Evolutionary conservation across 345 rosid species (phyloP), one percentile per base, ranked within the genome.

Genomic region (Triadica sebifera): DNA sequence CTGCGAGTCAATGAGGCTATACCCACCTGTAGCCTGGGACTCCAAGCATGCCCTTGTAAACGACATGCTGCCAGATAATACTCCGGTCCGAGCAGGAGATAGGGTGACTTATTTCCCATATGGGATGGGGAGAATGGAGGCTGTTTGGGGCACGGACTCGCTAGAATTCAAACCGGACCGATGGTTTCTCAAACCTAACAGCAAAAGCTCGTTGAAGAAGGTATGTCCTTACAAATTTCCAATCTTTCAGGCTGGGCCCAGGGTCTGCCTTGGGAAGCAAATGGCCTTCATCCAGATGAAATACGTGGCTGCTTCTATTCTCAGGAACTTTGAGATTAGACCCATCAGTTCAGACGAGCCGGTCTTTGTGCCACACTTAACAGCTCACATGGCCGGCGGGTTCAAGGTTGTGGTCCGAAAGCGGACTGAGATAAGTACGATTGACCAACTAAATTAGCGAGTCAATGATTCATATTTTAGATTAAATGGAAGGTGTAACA

Each of bases 71-170:
- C 93, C 97, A 0, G 98, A 91, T 59, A 91, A 92, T 16, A 89
- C 93, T 8, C 11, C 15, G 0, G 88, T 93, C 41, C 82, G 65
- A 70, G 87, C 92, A 0, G 98, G 98, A 53, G 94, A 91, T 56
- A 86, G 98, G 61, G 98, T 93, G 9, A 93, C 97, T 4, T 93
- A 87, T 71, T 88, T 91, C 62, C 97, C 93, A 0, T 93, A 91
- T 55, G 98, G 97, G 22, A 89, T 89, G 98, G 97, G 98, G 65
- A 85, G 98, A 80, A 88, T 89, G 92, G 92, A 93, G 47, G 81
- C 83, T 45, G 65, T 91, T 53, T 93, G 98, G 98, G 94, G 98
- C 15, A 66, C 75, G 74, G 90, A 91, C 64, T 69, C 90, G 81
- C 63, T 66, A 57, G 75, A 88, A 73, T 93, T 89, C 85, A 83